Conservation (phyloP, 106 monocot genomes). For the Dioscorea dumetorum region DNA sequence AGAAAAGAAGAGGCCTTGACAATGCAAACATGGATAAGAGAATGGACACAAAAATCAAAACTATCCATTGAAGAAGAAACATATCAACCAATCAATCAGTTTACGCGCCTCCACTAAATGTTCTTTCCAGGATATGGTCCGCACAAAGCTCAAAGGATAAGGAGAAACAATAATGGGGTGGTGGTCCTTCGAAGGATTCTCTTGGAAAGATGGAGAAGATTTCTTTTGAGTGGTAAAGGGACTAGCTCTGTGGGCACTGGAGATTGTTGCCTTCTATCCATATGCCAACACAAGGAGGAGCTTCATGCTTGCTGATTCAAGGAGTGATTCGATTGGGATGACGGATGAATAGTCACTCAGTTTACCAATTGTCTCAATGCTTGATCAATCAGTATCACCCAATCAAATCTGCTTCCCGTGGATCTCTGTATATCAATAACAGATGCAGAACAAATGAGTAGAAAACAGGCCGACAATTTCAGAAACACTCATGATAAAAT, state of each 20-base stretch:
- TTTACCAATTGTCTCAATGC: not conserved
- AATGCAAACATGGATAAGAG: not conserved
- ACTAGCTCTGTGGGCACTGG: not conserved
- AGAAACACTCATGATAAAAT: too few species aligned
- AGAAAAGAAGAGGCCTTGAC: too few species aligned
- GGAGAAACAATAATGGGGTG: not conserved
- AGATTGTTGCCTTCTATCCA: not conserved
- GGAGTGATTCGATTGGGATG: not conserved
- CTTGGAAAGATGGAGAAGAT: not conserved
- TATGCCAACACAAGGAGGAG: not conserved
- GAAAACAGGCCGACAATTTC: too few species aligned
- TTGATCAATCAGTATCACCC: too few species aligned
- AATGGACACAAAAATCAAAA: not conserved
- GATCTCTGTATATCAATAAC: not conserved
- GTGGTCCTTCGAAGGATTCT: not conserved
- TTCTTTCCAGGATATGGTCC: conserved; percentile 1
- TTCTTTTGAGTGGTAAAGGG: not conserved
- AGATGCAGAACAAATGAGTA: not conserved
- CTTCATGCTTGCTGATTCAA: not conserved
- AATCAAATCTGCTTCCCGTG: too few species aligned
- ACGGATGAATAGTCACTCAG: not conserved
- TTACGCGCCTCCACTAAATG: not conserved
- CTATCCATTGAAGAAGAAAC: not conserved
- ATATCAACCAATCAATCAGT: not conserved
- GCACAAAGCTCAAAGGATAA: conserved; percentile 1